Evolutionary conservation across 495 filamentous ascomycete species (phyloP), one percentile per base, ranked within the genome.

Genomic region (Xylaria scruposa): DNA sequence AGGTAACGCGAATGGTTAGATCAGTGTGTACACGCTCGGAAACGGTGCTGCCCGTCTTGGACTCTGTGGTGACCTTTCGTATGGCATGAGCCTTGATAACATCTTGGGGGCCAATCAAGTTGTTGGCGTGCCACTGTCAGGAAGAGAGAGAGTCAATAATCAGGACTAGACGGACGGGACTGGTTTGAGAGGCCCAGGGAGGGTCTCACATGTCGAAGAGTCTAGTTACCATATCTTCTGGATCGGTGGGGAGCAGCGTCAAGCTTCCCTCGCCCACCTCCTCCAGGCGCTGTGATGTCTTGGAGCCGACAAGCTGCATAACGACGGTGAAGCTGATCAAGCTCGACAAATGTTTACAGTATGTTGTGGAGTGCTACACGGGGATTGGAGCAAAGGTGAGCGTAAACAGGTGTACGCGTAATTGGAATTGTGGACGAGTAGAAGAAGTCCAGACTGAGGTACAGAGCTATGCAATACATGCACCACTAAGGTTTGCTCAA

Each of bases 111-210:
- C 90, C 89, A 79, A 99, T 95, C 47, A 99, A 88, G 83, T 99
- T 99, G 86, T 97, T 95, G 79, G 92, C 91, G 77, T 98, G 95
- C 96, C 96, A 99, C 93, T 96, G 49, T 51, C 17, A 44, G 33
- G 56, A 36, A 54, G 36, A 3, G 26, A 36, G 49, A 54, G 47
- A 58, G 13, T 58, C 29, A 31, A 31, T 31, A 3, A 47, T 58
- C 12, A 65, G 26, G 0, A 15, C 49, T 7, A 19, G 1, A 31
- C 19, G 26, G 44, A 62, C 69, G 17, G 59, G 17, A n/a, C 47
- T 44, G 64, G 53, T 6, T 19, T 40, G 26, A 54, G 31, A 56
- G 31, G 51, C 19, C 65, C 54, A 7, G 62, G 24, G 53, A 68
- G 44, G 64, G n/a, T 67, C 65, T 21, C 49, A 53, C 70, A 58